phyloP scores from a whole-genome alignment of 2,329 filamentous ascomycete species.

The Colletotrichum gloeosporioides region DNA sequence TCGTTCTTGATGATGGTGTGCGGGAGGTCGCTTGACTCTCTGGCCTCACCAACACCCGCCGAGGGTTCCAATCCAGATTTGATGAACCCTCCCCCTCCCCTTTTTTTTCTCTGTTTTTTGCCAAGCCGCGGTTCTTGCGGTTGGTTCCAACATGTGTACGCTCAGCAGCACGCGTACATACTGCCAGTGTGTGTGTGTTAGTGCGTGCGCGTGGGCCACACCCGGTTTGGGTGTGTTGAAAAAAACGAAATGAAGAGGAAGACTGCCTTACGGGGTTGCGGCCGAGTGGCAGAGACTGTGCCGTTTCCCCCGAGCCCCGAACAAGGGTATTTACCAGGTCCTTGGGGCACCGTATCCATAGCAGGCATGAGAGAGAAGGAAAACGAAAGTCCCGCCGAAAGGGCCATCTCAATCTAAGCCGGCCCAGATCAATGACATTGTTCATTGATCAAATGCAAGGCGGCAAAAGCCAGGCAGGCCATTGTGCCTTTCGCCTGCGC shows the following conservation, averaged over 20 bases:
- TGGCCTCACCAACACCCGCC: not conserved
- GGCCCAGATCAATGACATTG: not conserved
- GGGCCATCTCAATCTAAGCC: not conserved
- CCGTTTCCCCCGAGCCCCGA: slow-evolving; percentile 10
- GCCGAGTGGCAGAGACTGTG: not conserved
- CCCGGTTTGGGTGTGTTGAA: not conserved
- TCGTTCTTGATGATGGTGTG: not conserved
- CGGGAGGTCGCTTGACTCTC: not conserved
- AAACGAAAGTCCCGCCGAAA: not conserved
- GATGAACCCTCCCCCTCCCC: not conserved
- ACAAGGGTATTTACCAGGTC: slow-evolving; percentile 3
- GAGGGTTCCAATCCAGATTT: not conserved
- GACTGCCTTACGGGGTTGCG: slow-evolving; percentile 11
- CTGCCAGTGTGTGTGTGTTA: not conserved
- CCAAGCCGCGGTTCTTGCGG: slow-evolving; percentile 9
- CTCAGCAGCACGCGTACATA: not conserved
- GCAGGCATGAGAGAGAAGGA: not conserved
- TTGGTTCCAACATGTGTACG: not conserved
- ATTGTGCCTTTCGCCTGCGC: not conserved
- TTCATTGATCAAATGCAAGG: not conserved
- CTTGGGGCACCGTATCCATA: not conserved
- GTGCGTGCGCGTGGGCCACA: not conserved
- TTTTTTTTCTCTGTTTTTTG: not conserved
- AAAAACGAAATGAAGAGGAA: not conserved
- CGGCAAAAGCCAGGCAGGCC: not conserved